Conservation (phyloP, 2,329 filamentous ascomycete species). For the Arthrobotrys entomopaga region DNA sequence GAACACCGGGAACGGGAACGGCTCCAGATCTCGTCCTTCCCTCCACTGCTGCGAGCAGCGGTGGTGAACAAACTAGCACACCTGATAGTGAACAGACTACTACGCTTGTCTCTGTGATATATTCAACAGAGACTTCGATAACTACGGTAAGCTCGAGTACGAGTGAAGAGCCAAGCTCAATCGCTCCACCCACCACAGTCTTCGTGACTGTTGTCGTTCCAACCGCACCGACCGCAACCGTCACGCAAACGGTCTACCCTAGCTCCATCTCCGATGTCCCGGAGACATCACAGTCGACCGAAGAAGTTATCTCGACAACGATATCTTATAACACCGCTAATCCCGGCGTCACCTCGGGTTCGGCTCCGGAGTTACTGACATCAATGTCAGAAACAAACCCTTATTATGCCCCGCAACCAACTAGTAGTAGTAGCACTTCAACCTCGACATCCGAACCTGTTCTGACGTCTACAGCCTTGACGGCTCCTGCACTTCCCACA, state of each 20-base stretch:
- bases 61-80: background rate
- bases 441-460: constrained; percentile 5
- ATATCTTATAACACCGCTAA: constrained; percentile 2
- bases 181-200: constrained; percentile 24
- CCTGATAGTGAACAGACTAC: background rate
- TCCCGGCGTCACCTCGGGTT: constrained; percentile 4
- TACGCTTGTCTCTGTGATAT: background rate
- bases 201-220: constrained; percentile 38
- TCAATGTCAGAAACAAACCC: constrained; percentile 7
- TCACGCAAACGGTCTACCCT: constrained; percentile 44
- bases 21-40: constrained; percentile 43
- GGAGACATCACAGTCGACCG: constrained; percentile 14
- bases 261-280: constrained; percentile 10
- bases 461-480: background rate
- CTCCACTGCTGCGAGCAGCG: constrained; percentile 16
- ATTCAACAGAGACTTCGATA: constrained; percentile 15
- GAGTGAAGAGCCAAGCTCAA: background rate
- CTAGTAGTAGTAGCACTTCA: background rate
- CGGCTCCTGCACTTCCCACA: background rate
- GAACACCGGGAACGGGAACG: constrained; percentile 22
- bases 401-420: background rate
- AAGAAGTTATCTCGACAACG: constrained; percentile 6
- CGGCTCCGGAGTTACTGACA: constrained; percentile 15
- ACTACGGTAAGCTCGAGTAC: constrained; percentile 15
- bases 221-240: constrained; percentile 26